A percentile compares a stretch with the other conserved stretches of the same genome.
These are phyloP conservation scores for Diaporthe citrichinensis DNA, from an alignment of 2,329 filamentous ascomycete species.

Conservation along the genomic window DNA sequence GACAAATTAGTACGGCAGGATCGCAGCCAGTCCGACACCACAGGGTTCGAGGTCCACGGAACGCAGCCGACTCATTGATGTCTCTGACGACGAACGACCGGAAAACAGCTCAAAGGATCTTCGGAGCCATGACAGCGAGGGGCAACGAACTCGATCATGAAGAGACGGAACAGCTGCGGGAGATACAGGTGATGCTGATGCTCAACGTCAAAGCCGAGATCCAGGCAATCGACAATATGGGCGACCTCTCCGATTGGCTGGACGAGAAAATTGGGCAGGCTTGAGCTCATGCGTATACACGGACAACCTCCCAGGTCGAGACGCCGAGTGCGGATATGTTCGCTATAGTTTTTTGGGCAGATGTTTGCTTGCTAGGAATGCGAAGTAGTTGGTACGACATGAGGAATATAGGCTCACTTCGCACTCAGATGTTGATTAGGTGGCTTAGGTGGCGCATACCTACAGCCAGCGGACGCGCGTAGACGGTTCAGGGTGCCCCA, in stretches of 20 bases:
- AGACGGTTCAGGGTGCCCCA: neutral
- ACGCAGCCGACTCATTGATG: constrained; percentile 45
- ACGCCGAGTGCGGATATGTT: too few relatives aligned
- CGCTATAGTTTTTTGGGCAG: neutral
- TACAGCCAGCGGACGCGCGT: neutral
- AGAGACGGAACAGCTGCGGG: constrained; percentile 59
- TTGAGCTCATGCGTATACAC: neutral
- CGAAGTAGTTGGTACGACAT: neutral
- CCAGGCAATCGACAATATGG: constrained; percentile 74
- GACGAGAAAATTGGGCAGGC: constrained; percentile 55
- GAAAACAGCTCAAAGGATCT: constrained; percentile 66
- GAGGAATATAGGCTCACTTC: neutral
- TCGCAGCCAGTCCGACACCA: neutral
- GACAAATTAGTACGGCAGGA: neutral
- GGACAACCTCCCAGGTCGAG: too few relatives aligned
- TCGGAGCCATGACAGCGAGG: constrained; percentile 57
- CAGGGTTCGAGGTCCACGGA: neutral
- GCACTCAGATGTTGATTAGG: neutral
- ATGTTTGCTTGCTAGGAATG: neutral
- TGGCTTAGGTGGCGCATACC: neutral
- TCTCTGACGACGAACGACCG: constrained; percentile 70
- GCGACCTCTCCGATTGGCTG: constrained; percentile 65
- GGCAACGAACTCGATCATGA: constrained; percentile 48
- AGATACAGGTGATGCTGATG: constrained; percentile 81
- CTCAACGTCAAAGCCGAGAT: constrained; percentile 84